Evolutionary conservation across 176 grass and related monocot genomes (phyloP), one percentile per base, ranked within the genome.

Genomic region (Carex parvula): DNA sequence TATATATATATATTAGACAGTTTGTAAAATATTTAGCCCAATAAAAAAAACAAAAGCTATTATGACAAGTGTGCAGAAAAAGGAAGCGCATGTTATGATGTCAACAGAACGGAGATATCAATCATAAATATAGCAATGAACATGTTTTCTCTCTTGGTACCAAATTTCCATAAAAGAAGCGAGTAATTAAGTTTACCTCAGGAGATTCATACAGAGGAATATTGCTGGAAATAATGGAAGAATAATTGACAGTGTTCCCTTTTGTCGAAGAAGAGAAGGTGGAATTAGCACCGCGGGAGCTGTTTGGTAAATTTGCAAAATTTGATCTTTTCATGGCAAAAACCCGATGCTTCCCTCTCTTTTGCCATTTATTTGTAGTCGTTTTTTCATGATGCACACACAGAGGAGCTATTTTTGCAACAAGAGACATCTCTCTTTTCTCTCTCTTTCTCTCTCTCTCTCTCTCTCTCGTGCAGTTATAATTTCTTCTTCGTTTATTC

Each of bases 131-230:
- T 48, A n/a, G n/a, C n/a, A n/a, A n/a, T n/a, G n/a, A n/a, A n/a
- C n/a, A n/a, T n/a, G n/a, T n/a, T n/a, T n/a, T n/a, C n/a, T n/a
- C n/a, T n/a, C n/a, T n/a, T n/a, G n/a, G n/a, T n/a, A 18, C 37
- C 12, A 58, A 56, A 33, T 64, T 59, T 29, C 8, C 8, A 10
- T 10, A 10, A 48, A 48, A 48, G 46, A 50, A 29, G n/a, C 11
- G 39, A 20, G 46, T 39, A 42, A 5, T 69, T 0, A 4, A 18
- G 65, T 87, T 29, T 94, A 89, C 94, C 88, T 90, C 89, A 63
- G 84, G 86, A 30, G 88, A 85, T 82, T 97, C 94, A 15, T 82
- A 76, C 85, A 97, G 89, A 62, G 94, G 91, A 37, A 92, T 90
- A 55, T 94, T 89, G 26, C 81, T 92, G 86, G 54, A 94, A 60